Evolutionary conservation across 768 basidiomycete genomes (phyloP), one percentile per base, ranked within the genome.

Genomic region (Grammothele lineata): DNA sequence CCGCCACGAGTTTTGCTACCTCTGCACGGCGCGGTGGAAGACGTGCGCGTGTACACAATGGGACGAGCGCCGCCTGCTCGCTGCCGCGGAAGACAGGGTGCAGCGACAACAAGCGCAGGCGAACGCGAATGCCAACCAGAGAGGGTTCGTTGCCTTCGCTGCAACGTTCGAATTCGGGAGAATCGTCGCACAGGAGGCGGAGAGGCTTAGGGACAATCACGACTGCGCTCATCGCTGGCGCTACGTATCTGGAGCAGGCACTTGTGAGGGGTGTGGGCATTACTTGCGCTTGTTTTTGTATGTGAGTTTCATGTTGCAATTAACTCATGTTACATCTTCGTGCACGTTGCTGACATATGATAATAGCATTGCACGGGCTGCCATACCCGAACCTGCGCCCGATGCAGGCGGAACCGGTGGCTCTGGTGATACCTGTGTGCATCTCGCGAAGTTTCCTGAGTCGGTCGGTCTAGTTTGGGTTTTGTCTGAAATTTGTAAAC

Each of bases 1-100:
- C 57, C 62, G 66, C 14, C 64, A 65, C 21, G 61, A 72, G 47
- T 73, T 73, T 50, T 72, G 72, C 52, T 71, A 87, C 57, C 40
- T 80, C 8, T 87, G 86, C 57, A 77, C 77, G 0, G 72, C 59
- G 23, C 66, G 50, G 9, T 87, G 85, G 85, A 85, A 80, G 63
- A 71, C 63, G 0, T 89, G 85, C 46, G 4, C 1, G 0, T 87
- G 85, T 50, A 66, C 67, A 0, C 80, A 81, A 37, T 87, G 83
- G 82, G 82, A 86, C 6, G 85, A 86, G 47, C 41, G 54, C 0
- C 62, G 67, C 5, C 61, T 77, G 11, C 10, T 74, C 24, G 66
- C 51, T 3, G 72, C 66, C 3, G 82, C 80, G 0, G 66, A 71
- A 45, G 65, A 66, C 23, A 66, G 74, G 18, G 77, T 78, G 17